phyloP scores from a whole-genome alignment of 371 early-diverging fungal species.

The Rhizomucor miehei region DNA sequence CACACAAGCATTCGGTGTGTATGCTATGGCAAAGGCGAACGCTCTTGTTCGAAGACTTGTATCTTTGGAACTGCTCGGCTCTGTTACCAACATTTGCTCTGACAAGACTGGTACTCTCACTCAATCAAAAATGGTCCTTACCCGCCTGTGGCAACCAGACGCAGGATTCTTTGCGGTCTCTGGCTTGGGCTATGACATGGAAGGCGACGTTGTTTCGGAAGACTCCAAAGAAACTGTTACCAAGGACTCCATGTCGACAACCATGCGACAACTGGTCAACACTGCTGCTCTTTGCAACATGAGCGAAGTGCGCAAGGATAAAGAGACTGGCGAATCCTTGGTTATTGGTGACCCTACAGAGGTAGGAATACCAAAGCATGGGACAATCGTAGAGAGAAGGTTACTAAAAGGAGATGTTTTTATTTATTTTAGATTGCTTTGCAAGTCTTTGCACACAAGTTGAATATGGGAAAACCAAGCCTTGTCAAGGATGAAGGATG shows the following conservation, averaged over 20 bases:
- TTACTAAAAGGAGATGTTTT: background rate
- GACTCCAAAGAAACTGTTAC: slow-evolving; percentile 13
- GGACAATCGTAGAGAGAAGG: background rate
- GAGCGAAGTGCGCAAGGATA: slow-evolving; percentile 62
- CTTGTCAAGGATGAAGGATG: slow-evolving; percentile 46
- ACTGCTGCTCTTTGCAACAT: slow-evolving; percentile 73
- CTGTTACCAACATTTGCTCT: slow-evolving; percentile 90
- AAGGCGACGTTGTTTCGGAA: slow-evolving; percentile 36
- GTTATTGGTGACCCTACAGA: slow-evolving; percentile 89
- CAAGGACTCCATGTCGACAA: slow-evolving; percentile 27
- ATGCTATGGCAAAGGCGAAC: slow-evolving; percentile 80
- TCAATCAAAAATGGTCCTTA: slow-evolving; percentile 88
- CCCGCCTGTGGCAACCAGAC: slow-evolving; percentile 68
- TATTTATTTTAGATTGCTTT: slow-evolving; percentile 46
- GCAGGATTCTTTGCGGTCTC: slow-evolving; percentile 60
- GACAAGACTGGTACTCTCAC: slow-evolving; percentile 97
- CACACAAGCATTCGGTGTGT: slow-evolving; percentile 92
- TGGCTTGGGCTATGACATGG: slow-evolving; percentile 54
- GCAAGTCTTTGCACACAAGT: slow-evolving; percentile 74
- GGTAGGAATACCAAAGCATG: slow-evolving; percentile 19
- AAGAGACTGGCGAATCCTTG: slow-evolving; percentile 58
- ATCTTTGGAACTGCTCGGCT: slow-evolving; percentile 87
- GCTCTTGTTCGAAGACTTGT: slow-evolving; percentile 85
- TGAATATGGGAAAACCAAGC: slow-evolving; percentile 62
- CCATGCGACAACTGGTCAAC: slow-evolving; percentile 39